Evolutionary conservation across 768 basidiomycete genomes (phyloP).

Genomic region (Auricularia sp.): DNA sequence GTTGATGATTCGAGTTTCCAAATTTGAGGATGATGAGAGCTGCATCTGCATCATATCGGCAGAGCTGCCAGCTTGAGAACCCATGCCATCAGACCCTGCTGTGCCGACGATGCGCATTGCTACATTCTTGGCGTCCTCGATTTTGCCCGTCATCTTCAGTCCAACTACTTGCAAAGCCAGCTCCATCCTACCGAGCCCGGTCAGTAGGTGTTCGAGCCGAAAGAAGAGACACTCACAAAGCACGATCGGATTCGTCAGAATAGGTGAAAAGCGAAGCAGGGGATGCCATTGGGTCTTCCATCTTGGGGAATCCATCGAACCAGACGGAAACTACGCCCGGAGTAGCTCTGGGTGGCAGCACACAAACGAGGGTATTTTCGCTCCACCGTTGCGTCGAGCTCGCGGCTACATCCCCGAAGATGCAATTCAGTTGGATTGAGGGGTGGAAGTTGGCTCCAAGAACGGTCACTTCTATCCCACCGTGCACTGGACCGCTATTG

Average conservation of each 20-base stretch:
- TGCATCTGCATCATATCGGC: conserved; percentile 31
- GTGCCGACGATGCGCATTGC: conserved; percentile 80
- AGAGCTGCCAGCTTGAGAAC: conserved; percentile 47
- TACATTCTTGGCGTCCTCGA: conserved; percentile 87
- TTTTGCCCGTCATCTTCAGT: conserved; percentile 62
- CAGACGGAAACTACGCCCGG: conserved; percentile 86
- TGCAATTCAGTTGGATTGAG: conserved; percentile 58
- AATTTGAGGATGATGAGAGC: conserved; percentile 45
- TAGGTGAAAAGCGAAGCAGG: conserved; percentile 75
- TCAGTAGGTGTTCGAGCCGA: neutral
- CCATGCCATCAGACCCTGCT: conserved; percentile 19
- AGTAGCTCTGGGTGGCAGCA: conserved; percentile 70
- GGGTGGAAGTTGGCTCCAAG: conserved; percentile 83
- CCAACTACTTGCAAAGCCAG: conserved; percentile 91
- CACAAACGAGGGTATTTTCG: conserved; percentile 84
- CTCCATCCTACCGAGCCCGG: conserved; percentile 96
- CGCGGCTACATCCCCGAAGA: conserved; percentile 77
- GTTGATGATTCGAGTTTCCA: conserved; percentile 68
- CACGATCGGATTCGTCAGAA: conserved; percentile 82
- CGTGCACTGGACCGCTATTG: conserved; percentile 72
- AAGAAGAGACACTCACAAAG: conserved; percentile 48
- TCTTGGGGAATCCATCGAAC: conserved; percentile 66
- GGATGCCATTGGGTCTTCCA: conserved; percentile 32
- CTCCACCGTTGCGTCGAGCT: conserved; percentile 86
- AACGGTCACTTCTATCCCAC: conserved; percentile 90